Evolutionary conservation across 2,329 filamentous ascomycete species (phyloP).

Genomic region (Penicillium janthinellum): DNA sequence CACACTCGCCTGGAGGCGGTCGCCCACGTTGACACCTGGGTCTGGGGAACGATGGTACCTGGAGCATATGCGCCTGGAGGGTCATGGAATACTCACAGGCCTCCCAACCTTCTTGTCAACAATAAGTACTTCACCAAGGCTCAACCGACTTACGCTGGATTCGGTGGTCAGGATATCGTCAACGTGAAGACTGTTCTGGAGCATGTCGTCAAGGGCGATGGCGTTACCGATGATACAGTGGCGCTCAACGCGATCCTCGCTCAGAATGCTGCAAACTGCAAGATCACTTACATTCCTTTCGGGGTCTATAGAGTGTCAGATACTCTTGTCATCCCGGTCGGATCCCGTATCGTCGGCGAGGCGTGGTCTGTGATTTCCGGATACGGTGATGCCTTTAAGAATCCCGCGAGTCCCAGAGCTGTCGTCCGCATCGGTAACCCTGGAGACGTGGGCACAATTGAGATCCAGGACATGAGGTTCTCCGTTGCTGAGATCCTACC

Average conservation of each 20-base stretch:
- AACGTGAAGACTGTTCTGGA: slow-evolving; percentile 50
- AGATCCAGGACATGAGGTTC: slow-evolving; percentile 58
- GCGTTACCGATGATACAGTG: slow-evolving; percentile 42
- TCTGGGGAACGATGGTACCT: slow-evolving; percentile 36
- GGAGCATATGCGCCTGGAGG: slow-evolving; percentile 35
- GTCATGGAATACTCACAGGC: slow-evolving; percentile 33
- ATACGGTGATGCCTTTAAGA: slow-evolving; percentile 50
- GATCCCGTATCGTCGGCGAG: slow-evolving; percentile 58
- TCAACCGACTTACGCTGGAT: slow-evolving; percentile 50
- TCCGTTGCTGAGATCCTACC: slow-evolving; percentile 52
- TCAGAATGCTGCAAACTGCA: slow-evolving; percentile 33
- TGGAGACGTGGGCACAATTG: slow-evolving; percentile 53
- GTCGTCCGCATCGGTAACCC: slow-evolving; percentile 55
- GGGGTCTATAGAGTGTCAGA: slow-evolving; percentile 47
- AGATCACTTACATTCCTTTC: slow-evolving; percentile 37
- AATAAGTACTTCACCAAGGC: slow-evolving; percentile 46
- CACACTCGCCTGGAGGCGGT: slow-evolving; percentile 20
- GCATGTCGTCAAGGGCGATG: slow-evolving; percentile 47
- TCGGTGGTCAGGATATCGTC: slow-evolving; percentile 45
- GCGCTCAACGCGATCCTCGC: slow-evolving; percentile 39
- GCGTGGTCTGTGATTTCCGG: slow-evolving; percentile 56
- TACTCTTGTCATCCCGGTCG: slow-evolving; percentile 51
- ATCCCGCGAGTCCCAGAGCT: slow-evolving; percentile 48
- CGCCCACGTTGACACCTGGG: slow-evolving; percentile 33
- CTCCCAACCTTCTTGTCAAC: slow-evolving; percentile 34